Percentiles rank a stretch among this genome's conserved stretches.
Evolutionary conservation across 164 flowering plant genomes (phyloP).

Genomic region (Vitis amurensis): DNA sequence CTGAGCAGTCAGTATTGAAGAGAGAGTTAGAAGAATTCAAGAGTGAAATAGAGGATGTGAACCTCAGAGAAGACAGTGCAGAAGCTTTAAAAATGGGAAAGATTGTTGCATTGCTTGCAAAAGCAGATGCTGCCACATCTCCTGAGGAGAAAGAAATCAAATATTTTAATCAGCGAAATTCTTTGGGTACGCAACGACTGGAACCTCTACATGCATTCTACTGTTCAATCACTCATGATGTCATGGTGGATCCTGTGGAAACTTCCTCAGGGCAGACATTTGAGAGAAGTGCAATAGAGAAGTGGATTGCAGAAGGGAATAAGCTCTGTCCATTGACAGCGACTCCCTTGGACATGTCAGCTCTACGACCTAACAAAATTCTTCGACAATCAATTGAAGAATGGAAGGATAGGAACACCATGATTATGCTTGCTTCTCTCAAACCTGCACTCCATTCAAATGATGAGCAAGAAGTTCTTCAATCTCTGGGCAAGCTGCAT

Average conservation of each 20-base stretch:
- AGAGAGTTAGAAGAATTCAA: slow-evolving; percentile 14
- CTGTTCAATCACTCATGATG: slow-evolving; percentile 67
- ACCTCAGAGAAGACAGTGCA: slow-evolving; percentile 6
- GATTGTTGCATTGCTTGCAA: slow-evolving; percentile 2
- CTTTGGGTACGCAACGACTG: slow-evolving; percentile 60
- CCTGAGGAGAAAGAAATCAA: slow-evolving; percentile 47
- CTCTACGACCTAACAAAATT: slow-evolving; percentile 64
- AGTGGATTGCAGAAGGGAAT: slow-evolving; percentile 63
- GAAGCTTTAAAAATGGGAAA: slow-evolving; percentile 15
- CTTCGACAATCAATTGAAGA: slow-evolving; percentile 77
- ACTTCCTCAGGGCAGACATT: slow-evolving; percentile 75
- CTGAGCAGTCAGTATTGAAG: slow-evolving; percentile 2
- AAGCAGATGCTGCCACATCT: slow-evolving; percentile 12
- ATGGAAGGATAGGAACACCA: slow-evolving; percentile 75
- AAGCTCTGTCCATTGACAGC: slow-evolving; percentile 57
- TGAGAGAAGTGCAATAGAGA: slow-evolving; percentile 69
- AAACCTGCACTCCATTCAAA: slow-evolving; percentile 37
- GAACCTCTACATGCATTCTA: slow-evolving; percentile 72
- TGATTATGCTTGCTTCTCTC: slow-evolving; percentile 60
- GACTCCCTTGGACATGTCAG: slow-evolving; percentile 38
- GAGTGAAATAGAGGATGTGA: slow-evolving; percentile 9
- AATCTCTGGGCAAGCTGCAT: slow-evolving; percentile 36
- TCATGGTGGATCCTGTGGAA: slow-evolving; percentile 79
- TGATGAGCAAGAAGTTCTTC: slow-evolving; percentile 48
- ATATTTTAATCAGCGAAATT: slow-evolving; percentile 50